Percentiles rank a stretch among this genome's conserved stretches.
Conservation (phyloP, 176 grass and related monocot species). For the Zoysia japonica region DNA sequence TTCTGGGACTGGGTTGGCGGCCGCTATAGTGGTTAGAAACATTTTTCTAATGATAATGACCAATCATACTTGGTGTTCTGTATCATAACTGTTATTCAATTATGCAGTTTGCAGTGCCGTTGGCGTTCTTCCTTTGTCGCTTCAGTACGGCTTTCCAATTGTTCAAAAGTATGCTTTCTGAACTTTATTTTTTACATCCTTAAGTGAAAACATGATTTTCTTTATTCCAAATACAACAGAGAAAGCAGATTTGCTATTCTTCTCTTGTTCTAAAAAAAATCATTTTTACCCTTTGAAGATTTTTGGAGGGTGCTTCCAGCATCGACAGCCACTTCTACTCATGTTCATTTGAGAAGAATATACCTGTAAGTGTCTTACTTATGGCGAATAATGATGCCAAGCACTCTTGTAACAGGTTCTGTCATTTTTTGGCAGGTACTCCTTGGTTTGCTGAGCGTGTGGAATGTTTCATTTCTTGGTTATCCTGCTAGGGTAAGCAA, state of each 20-base stretch:
- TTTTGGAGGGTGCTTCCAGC: slow-evolving; percentile 90
- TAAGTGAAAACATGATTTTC: not conserved
- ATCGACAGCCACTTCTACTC: slow-evolving; percentile 82
- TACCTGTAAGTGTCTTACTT: slow-evolving; percentile 71
- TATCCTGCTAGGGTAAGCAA: slow-evolving; percentile 85
- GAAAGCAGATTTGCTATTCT: not conserved
- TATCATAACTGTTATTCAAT: slow-evolving; percentile 24
- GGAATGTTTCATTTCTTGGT: slow-evolving; percentile 97
- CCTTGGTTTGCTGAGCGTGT: slow-evolving; percentile 95
- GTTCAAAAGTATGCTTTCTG: slow-evolving; percentile 78
- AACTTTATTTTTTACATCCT: slow-evolving; percentile 35
- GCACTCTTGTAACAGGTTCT: slow-evolving; percentile 36
- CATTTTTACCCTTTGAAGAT: slow-evolving; percentile 57
- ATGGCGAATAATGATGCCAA: slow-evolving; percentile 16
- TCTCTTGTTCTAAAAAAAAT: too few relatives aligned
- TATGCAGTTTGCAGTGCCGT: slow-evolving; percentile 97
- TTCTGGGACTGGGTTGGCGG: slow-evolving; percentile 99
- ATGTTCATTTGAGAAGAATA: slow-evolving; percentile 84
- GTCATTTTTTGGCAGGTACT: slow-evolving; percentile 65
- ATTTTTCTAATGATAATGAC: slow-evolving; percentile 4
- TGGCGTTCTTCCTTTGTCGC: slow-evolving; percentile 90
- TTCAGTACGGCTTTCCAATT: slow-evolving; percentile 95
- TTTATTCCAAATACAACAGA: not conserved
- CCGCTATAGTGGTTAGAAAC: slow-evolving; percentile 88
- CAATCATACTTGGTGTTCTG: slow-evolving; percentile 11